Evolutionary conservation across 1,284 basidiomycete species (phyloP).

Genomic region (Abortiporus biennis): DNA sequence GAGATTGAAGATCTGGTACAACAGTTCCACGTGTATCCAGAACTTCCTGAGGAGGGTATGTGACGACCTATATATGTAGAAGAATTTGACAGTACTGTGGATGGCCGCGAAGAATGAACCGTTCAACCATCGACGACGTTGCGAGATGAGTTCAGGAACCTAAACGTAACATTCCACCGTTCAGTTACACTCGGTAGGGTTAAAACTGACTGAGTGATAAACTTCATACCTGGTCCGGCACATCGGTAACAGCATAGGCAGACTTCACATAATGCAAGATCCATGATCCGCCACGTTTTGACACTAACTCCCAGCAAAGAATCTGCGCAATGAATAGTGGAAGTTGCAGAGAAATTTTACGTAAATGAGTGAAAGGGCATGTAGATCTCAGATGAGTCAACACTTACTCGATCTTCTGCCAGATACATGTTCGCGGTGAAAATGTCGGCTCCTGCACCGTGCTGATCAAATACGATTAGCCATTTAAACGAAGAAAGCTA

Average conservation of each 20-base stretch:
- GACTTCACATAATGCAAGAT: slow-evolving; percentile 92
- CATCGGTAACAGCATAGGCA: slow-evolving; percentile 88
- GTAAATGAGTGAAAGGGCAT: neutral
- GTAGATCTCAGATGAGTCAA: neutral
- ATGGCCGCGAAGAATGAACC: slow-evolving; percentile 96
- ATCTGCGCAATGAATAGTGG: slow-evolving; percentile 41
- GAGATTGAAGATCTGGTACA: slow-evolving; percentile 89
- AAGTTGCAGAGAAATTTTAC: neutral
- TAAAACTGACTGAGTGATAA: neutral
- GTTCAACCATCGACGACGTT: slow-evolving; percentile 93
- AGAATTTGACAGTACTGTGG: slow-evolving; percentile 86
- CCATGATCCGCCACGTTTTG: slow-evolving; percentile 84
- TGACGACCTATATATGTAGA: slow-evolving; percentile 87
- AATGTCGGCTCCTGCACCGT: slow-evolving; percentile 82
- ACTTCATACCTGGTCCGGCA: slow-evolving; percentile 75
- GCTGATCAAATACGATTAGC: slow-evolving; percentile 30
- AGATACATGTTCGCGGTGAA: slow-evolving; percentile 96
- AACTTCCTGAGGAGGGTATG: slow-evolving; percentile 83
- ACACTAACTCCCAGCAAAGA: slow-evolving; percentile 91
- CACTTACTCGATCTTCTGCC: slow-evolving; percentile 76
- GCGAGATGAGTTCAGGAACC: slow-evolving; percentile 88
- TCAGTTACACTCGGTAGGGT: neutral
- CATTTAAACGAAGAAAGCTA: neutral
- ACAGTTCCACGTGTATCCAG: slow-evolving; percentile 91
- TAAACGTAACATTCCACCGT: slow-evolving; percentile 17